Base-by-base conservation (phyloP, 441 rosid genomes). In the Gossypium gossypioides region DNA sequence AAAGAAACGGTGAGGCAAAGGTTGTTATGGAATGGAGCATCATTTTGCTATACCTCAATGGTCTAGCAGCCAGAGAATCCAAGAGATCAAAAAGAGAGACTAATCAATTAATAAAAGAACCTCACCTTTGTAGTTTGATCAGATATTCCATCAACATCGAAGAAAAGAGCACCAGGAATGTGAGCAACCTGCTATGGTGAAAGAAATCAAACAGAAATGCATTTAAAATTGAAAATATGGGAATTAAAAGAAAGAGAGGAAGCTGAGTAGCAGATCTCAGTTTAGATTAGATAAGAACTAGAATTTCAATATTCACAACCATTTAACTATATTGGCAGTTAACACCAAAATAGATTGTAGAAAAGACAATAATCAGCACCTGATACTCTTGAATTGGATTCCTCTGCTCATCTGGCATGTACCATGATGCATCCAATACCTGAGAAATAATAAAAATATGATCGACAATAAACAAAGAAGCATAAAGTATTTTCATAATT, bases 341-440 rank as follows among this genome's bases (percentile, higher is more conserved):
- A 7, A 12, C 18, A 73, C 70, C 69, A 27, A 59, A 74, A 59
- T 18, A 3, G 44, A 71, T 62, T 46, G 34, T 37, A 67, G 44
- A 25, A 67, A 50, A 67, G 22, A 25, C 3, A 1, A 37, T 12
- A 68, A 68, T 64, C 62, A 63, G 59, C 51, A 94, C 97, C 89
- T 90, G 96, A 79, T 90, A 89, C 77, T 94, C 99, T 83, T 92
- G 94, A 82, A 89, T 83, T 44, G 99, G 94, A 77, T 89, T 90
- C 81, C 97, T 86, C 79, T 92, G 88, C 82, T 94, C 97, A 83
- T 84, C 86, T 50, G 97, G 94, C 99, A 94, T 90, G 85, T 92
- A 92, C 99, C 99, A 94, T 7, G 99, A 94, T 66, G 99, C 94
- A 81, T 94, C 99, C 83, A 95, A 62, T 60, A 92, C 88, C 99